Evolutionary conservation across 768 basidiomycete genomes (phyloP).

Genomic region (Ramaria rubella): DNA sequence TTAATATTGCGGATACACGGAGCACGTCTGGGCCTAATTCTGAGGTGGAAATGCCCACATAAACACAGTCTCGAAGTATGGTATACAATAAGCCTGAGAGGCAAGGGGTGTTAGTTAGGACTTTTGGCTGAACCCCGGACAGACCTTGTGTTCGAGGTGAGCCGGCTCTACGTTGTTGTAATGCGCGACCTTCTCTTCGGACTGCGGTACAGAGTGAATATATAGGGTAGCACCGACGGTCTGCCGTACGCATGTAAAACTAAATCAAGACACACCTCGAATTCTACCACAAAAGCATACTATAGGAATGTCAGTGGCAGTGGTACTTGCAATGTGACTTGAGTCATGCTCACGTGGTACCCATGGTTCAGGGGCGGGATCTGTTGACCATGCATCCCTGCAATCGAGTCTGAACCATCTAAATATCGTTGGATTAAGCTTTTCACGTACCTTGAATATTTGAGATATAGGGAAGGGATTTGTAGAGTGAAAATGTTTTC

Average conservation of each 20-base stretch:
- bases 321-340: no score
- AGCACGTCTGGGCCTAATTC: no score
- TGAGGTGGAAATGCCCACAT: no score
- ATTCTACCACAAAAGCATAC: not conserved
- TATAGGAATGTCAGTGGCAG: not conserved
- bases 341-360: not conserved
- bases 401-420: not conserved
- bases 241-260: not conserved
- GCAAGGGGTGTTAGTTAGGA: no score
- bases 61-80: no score
- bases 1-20: no score
- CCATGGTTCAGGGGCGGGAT: not conserved
- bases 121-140: not conserved
- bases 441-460: not conserved
- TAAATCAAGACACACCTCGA: no score
- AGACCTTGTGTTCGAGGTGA: not conserved
- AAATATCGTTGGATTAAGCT: not conserved
- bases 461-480: not conserved
- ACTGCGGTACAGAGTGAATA: not conserved
- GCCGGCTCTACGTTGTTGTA: not conserved
- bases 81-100: no score
- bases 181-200: not conserved
- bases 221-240: no score
- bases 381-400: not conserved
- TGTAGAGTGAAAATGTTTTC: not conserved